phyloP scores from a whole-genome alignment of 495 filamentous ascomycete genomes.

The Xylaria cubensis region DNA sequence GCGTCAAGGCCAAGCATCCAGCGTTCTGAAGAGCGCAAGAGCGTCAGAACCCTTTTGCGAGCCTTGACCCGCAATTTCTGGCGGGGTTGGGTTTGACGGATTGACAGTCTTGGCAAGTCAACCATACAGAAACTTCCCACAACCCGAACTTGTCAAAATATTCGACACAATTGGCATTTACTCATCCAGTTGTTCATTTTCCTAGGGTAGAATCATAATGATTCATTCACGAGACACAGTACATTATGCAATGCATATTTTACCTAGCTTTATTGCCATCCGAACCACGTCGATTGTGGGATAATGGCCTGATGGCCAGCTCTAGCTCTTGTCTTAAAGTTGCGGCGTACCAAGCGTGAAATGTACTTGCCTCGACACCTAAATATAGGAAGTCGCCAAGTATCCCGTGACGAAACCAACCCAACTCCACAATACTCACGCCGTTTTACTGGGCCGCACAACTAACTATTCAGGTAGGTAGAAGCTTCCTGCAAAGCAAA shows the following conservation, averaged over 20 bases:
- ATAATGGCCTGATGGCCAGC: constrained; percentile 14
- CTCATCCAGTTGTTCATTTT: too few relatives aligned
- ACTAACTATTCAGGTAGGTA: neutral
- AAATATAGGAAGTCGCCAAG: constrained; percentile 6
- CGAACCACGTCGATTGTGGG: neutral
- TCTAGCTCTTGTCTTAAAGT: neutral
- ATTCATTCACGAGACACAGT: neutral
- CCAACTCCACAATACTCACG: neutral
- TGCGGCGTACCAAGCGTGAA: neutral
- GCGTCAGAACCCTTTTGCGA: neutral
- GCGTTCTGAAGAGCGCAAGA: neutral
- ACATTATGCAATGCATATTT: neutral
- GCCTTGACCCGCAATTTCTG: neutral
- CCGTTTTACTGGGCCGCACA: neutral
- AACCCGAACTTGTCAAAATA: neutral
- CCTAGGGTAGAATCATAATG: neutral
- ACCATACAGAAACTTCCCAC: neutral
- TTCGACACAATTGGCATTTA: too few relatives aligned
- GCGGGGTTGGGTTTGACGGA: neutral
- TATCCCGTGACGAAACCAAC: neutral
- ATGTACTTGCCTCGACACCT: neutral
- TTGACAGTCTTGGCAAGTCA: neutral
- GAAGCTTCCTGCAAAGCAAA: neutral
- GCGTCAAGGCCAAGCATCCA: neutral
- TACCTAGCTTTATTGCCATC: neutral